Percentiles rank a stretch among this genome's conserved stretches.
Evolutionary conservation across 2,329 filamentous ascomycete genomes (phyloP).

Genomic region (Neocucurbitaria cava): DNA sequence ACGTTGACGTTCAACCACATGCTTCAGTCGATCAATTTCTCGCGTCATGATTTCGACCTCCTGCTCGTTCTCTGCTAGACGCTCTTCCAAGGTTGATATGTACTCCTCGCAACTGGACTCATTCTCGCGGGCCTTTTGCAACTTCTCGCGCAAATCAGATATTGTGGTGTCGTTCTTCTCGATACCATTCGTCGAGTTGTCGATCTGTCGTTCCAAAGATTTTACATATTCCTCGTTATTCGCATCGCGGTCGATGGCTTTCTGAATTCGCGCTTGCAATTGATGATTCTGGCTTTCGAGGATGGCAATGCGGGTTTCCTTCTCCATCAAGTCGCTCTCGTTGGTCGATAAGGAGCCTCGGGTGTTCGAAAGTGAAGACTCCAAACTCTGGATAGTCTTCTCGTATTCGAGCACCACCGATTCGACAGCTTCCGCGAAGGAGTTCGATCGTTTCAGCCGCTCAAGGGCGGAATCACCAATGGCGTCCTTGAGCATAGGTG

Average conservation of each 20-base stretch:
- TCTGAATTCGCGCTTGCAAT: conserved; percentile 87
- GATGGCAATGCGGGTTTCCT: conserved; percentile 92
- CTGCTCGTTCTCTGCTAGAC: conserved; percentile 92
- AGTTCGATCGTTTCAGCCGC: conserved; percentile 90
- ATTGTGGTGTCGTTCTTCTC: conserved; percentile 91
- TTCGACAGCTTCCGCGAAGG: conserved; percentile 94
- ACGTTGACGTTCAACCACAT: conserved; percentile 92
- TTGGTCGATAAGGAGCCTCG: conserved; percentile 81
- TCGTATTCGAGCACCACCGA: conserved; percentile 97
- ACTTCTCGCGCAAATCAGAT: conserved; percentile 87
- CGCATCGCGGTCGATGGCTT: conserved; percentile 87
- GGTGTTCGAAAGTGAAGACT: conserved; percentile 89
- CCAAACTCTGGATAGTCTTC: conserved; percentile 94
- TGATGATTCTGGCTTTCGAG: conserved; percentile 91
- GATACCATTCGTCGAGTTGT: conserved; percentile 88
- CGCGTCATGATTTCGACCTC: conserved; percentile 97
- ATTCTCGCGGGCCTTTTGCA: conserved; percentile 85
- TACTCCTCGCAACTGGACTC: conserved; percentile 93
- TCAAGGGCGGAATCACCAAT: conserved; percentile 82
- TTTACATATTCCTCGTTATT: conserved; percentile 93
- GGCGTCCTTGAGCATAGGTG: conserved; percentile 66
- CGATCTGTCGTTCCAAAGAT: conserved; percentile 87
- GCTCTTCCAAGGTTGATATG: conserved; percentile 94
- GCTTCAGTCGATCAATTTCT: conserved; percentile 91
- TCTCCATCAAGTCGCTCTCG: conserved; percentile 87